Conservation (phyloP, 1,284 basidiomycete species). For the Trametes polyzona region DNA sequence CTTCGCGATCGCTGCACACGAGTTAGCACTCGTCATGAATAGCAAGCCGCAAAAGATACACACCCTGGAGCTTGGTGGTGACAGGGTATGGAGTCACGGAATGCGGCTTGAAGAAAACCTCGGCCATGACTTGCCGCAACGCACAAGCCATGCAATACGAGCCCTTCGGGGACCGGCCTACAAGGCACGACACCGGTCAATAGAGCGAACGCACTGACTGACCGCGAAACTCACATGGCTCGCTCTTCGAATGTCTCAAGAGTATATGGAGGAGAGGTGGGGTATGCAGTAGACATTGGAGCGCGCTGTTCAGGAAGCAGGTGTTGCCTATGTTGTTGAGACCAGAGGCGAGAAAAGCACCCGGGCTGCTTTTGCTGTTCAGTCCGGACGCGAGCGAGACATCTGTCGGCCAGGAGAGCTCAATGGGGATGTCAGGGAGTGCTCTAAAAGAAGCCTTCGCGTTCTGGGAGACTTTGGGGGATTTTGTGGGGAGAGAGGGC, state of each 20-base stretch:
- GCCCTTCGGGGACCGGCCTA: constrained; percentile 56
- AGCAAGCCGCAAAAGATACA: too few species aligned
- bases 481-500: constrained; percentile 13
- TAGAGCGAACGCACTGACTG: not conserved
- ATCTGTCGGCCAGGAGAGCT: constrained; percentile 57
- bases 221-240: constrained; percentile 41
- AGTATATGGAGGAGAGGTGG: constrained; percentile 84
- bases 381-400: constrained; percentile 66
- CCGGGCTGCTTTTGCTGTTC: constrained; percentile 85
- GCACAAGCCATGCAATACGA: constrained; percentile 82
- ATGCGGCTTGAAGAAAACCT: constrained; percentile 48
- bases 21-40: too few species aligned
- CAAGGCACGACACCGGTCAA: constrained; percentile 21
- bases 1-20: constrained; percentile 86
- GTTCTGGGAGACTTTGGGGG: constrained; percentile 17
- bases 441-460: constrained; percentile 17
- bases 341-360: constrained; percentile 58
- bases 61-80: constrained; percentile 70
- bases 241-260: constrained; percentile 48
- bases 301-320: constrained; percentile 95
- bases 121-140: constrained; percentile 57
- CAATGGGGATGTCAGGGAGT: constrained; percentile 56
- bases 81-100: constrained; percentile 68
- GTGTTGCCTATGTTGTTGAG: constrained; percentile 94
- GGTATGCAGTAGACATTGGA: constrained; percentile 95